Conservation (phyloP, 805 yeast species). For the Candida ulmi region DNA sequence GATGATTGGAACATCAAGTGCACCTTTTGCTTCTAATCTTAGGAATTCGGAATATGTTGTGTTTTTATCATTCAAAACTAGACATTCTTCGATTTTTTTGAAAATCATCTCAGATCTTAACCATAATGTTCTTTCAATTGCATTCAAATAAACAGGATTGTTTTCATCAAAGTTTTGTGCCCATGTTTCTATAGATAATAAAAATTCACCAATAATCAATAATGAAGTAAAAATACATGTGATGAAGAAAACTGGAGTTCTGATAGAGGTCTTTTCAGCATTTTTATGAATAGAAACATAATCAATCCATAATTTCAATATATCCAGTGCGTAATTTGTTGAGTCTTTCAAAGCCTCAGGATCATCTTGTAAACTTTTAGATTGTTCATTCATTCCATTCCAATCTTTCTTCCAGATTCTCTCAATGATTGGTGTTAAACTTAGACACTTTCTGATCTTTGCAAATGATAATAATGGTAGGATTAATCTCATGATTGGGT, state of each 20-base stretch:
- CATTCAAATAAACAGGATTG: constrained; percentile 26
- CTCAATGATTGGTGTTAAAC: constrained; percentile 55
- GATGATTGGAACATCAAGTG: constrained; percentile 44
- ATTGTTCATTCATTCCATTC: constrained; percentile 53
- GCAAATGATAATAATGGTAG: constrained; percentile 64
- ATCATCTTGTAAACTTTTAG: constrained; percentile 43
- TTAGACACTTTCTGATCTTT: constrained; percentile 57
- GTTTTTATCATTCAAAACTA: constrained; percentile 47
- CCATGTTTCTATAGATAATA: constrained; percentile 51
- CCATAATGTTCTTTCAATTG: constrained; percentile 59
- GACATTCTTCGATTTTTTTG: constrained; percentile 52
- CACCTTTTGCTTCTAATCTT: constrained; percentile 54
- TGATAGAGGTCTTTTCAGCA: constrained; percentile 58
- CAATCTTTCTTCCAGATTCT: constrained; percentile 64
- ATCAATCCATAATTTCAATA: constrained; percentile 66
- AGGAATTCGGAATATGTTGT: constrained; percentile 55
- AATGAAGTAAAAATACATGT: constrained; percentile 64
- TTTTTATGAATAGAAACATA: constrained; percentile 61
- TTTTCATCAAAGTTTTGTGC: constrained; percentile 30
- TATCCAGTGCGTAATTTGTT: constrained; percentile 48
- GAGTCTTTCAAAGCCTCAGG: constrained; percentile 64
- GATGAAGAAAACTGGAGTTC: constrained; percentile 73
- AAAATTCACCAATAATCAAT: constrained; percentile 56
- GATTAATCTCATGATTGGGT: constrained; percentile 56
- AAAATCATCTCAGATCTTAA: constrained; percentile 54